Evolutionary conservation across 2,329 filamentous ascomycete genomes (phyloP).

Genomic region (Botryosphaeria dothidea): DNA sequence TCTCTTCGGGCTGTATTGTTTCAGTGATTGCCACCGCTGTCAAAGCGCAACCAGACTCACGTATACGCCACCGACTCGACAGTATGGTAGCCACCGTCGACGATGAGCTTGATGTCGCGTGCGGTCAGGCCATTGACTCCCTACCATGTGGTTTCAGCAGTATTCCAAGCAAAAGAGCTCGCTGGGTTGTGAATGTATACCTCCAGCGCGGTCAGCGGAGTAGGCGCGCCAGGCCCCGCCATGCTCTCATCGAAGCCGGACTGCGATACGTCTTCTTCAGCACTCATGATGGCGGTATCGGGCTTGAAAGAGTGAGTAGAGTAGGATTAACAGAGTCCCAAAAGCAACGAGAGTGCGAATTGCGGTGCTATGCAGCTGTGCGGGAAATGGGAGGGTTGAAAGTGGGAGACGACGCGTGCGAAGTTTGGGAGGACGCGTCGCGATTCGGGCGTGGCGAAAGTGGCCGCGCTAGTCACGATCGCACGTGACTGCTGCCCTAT

Average conservation of each 20-base stretch:
- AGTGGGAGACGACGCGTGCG: conserved; percentile 1
- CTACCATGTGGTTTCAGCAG: conserved; percentile 47
- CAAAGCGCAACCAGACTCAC: conserved; percentile 43
- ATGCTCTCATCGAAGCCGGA: conserved; percentile 68
- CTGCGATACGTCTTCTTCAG: conserved; percentile 62
- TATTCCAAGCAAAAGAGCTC: not conserved
- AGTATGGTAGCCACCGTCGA: conserved; percentile 92
- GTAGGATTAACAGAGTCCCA: not conserved
- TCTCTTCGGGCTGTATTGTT: conserved; percentile 60
- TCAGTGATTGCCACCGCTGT: conserved; percentile 26
- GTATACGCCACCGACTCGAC: conserved; percentile 97
- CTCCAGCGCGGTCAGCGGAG: conserved; percentile 81
- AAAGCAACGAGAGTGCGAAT: not conserved
- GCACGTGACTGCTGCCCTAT: conserved; percentile 11
- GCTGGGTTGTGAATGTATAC: conserved; percentile 50
- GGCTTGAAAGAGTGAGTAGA: not conserved
- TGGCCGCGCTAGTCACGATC: not conserved
- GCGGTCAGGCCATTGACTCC: conserved; percentile 88
- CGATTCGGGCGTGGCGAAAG: conserved; percentile 2
- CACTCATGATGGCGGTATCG: conserved; percentile 44
- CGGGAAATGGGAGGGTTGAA: not conserved
- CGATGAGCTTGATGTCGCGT: conserved; percentile 87
- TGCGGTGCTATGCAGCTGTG: not conserved
- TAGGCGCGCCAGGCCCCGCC: conserved; percentile 89
- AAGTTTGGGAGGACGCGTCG: not conserved